A percentile compares a stretch with the other conserved stretches of the same genome.
phyloP scores from a whole-genome alignment of 1,284 basidiomycete species.

The Rugosomyces carneus region DNA sequence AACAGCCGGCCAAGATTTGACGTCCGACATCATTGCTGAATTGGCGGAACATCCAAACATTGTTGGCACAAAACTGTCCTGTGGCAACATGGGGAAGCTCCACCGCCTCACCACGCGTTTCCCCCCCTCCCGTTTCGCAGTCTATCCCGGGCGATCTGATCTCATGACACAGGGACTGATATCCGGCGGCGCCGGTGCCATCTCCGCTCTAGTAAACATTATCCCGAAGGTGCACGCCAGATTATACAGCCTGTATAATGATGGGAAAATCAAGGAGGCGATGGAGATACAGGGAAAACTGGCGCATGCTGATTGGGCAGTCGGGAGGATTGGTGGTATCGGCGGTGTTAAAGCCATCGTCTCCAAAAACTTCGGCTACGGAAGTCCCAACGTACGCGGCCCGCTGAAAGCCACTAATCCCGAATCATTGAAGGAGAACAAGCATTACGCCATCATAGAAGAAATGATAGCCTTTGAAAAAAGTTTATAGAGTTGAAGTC shows the following conservation, averaged over 20 bases:
- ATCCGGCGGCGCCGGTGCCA: constrained; percentile 63
- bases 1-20: constrained; percentile 81
- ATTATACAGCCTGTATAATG: constrained; percentile 54
- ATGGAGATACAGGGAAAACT: constrained; percentile 64
- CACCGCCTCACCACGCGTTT: constrained; percentile 63
- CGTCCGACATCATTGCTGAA: constrained; percentile 64
- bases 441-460: constrained; percentile 33
- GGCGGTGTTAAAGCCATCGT: constrained; percentile 68
- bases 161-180: constrained; percentile 64
- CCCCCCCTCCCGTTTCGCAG: constrained; percentile 47
- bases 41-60: constrained; percentile 81
- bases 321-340: constrained; percentile 66
- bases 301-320: constrained; percentile 69
- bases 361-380: constrained; percentile 65
- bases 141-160: constrained; percentile 62
- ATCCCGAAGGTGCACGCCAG: constrained; percentile 67
- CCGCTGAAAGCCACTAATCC: constrained; percentile 43
- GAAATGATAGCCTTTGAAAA: constrained; percentile 64
- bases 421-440: constrained; percentile 25
- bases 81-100: constrained; percentile 81
- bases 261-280: constrained; percentile 60
- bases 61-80: constrained; percentile 85
- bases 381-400: constrained; percentile 48
- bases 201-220: constrained; percentile 74
- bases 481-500: constrained; percentile 28